These are phyloP conservation scores for Alternaria infectoria DNA, from an alignment of 2,329 filamentous ascomycete species.

Conservation along the genomic window DNA sequence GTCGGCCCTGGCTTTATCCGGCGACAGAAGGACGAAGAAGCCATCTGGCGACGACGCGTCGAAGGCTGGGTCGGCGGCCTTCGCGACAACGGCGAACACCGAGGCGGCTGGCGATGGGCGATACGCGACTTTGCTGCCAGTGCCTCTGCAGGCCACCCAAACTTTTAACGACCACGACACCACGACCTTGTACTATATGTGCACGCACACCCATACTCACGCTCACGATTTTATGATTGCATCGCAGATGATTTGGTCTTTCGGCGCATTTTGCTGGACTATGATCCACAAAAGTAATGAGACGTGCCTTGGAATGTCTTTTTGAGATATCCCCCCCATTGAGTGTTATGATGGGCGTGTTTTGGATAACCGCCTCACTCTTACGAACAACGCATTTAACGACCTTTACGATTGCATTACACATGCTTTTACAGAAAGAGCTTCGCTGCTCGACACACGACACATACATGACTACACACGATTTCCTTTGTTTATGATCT, in stretches of 20 bases:
- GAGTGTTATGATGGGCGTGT: slow-evolving; percentile 45
- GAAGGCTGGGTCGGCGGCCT: slow-evolving; percentile 78
- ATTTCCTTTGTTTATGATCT: slow-evolving; percentile 12
- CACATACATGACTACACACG: slow-evolving; percentile 13
- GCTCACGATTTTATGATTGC: slow-evolving; percentile 41
- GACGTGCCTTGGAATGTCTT: slow-evolving; percentile 28
- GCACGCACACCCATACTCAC: slow-evolving; percentile 16
- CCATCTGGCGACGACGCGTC: slow-evolving; percentile 86
- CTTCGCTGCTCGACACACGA: slow-evolving; percentile 19
- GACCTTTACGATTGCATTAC: slow-evolving; percentile 33
- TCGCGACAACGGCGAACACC: slow-evolving; percentile 50
- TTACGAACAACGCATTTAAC: slow-evolving; percentile 42
- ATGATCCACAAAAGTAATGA: slow-evolving; percentile 35
- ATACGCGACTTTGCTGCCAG: slow-evolving; percentile 58
- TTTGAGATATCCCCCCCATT: slow-evolving; percentile 35
- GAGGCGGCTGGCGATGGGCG: slow-evolving; percentile 76
- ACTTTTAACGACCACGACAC: slow-evolving; percentile 19
- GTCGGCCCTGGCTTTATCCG: slow-evolving; percentile 93
- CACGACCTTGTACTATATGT: slow-evolving; percentile 14
- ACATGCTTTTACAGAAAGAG: slow-evolving; percentile 14
- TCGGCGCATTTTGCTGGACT: slow-evolving; percentile 27
- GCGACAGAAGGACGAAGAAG: slow-evolving; percentile 88
- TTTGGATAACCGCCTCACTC: slow-evolving; percentile 42
- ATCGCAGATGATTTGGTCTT: slow-evolving; percentile 30
- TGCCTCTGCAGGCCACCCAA: slow-evolving; percentile 26